Conservation (phyloP, 179 eudicot species). For the Carnegiea gigantea region DNA sequence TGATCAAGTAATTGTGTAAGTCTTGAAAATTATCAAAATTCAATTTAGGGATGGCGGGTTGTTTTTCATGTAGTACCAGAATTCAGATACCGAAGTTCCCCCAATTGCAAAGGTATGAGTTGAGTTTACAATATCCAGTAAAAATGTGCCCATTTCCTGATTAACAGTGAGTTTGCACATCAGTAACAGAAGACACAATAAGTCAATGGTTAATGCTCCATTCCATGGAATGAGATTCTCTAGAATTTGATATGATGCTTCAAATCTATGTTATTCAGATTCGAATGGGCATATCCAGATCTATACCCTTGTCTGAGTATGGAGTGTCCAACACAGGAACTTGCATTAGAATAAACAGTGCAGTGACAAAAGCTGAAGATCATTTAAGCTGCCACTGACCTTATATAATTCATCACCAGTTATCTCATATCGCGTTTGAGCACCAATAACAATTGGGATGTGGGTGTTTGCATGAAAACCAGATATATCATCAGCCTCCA, state of each 20-base stretch:
- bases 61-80: constrained; percentile 43
- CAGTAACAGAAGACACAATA: neutral
- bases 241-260: neutral
- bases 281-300: neutral
- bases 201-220: too few species aligned
- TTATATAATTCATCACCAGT: constrained; percentile 77
- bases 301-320: neutral
- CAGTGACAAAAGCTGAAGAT: too few species aligned
- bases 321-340: neutral
- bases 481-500: constrained; percentile 50
- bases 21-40: too few species aligned
- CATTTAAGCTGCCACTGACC: constrained; percentile 32
- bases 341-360: too few species aligned
- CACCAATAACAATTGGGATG: constrained; percentile 75
- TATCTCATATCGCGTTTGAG: constrained; percentile 85
- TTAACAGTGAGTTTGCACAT: neutral
- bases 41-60: too few species aligned
- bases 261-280: neutral
- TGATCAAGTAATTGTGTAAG: constrained; percentile 17
- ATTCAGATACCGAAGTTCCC: constrained; percentile 74
- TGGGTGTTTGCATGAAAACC: constrained; percentile 83
- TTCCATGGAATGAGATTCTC: neutral
- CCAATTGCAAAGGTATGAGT: constrained; percentile 85
- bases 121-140: constrained; percentile 74
- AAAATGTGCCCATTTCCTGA: constrained; percentile 67